These are phyloP conservation scores for Pythium biforme DNA, from an alignment of 352 stramenopile species.

Conservation along the genomic window DNA sequence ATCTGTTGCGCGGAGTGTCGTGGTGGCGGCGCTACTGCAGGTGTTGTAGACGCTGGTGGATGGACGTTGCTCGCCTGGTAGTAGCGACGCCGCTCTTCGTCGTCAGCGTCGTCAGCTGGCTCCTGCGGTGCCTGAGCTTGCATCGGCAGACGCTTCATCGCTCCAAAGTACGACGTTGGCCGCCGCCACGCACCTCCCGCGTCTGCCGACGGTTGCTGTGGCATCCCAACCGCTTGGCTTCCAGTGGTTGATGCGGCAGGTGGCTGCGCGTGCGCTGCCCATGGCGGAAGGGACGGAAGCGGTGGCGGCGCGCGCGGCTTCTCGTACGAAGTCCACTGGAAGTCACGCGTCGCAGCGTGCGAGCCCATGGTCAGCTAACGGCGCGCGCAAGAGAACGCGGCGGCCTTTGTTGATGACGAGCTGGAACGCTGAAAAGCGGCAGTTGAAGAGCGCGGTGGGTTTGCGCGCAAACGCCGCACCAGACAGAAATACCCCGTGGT, in stretches of 20 bases:
- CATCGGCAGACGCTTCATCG: conserved; percentile 37
- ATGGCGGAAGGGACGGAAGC: conserved; percentile 49
- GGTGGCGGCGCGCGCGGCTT: conserved; percentile 36
- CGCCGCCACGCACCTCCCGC: conserved; percentile 33
- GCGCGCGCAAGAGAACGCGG: too few relatives aligned
- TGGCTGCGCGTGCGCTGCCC: conserved; percentile 23
- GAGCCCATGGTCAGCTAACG: conserved; percentile 14
- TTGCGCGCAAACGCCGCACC: too few relatives aligned
- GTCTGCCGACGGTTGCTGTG: not conserved
- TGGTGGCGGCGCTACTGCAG: too few relatives aligned
- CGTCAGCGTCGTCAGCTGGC: conserved; percentile 1
- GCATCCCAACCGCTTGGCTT: not conserved
- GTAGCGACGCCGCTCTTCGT: conserved; percentile 11
- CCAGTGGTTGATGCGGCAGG: not conserved
- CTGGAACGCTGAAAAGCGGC: too few relatives aligned
- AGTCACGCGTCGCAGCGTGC: conserved; percentile 6
- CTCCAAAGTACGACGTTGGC: conserved; percentile 52
- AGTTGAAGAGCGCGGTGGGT: too few relatives aligned
- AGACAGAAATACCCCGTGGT: too few relatives aligned
- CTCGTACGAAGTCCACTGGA: conserved; percentile 27
- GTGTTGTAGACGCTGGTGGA: too few relatives aligned
- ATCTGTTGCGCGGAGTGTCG: too few relatives aligned
- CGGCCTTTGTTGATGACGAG: not conserved
- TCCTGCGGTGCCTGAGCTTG: not conserved
- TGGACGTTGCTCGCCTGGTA: too few relatives aligned